A percentile compares a stretch with the other conserved stretches of the same genome.
phyloP scores from a whole-genome alignment of 2,329 filamentous ascomycete species.

The Neurospora sp. region DNA sequence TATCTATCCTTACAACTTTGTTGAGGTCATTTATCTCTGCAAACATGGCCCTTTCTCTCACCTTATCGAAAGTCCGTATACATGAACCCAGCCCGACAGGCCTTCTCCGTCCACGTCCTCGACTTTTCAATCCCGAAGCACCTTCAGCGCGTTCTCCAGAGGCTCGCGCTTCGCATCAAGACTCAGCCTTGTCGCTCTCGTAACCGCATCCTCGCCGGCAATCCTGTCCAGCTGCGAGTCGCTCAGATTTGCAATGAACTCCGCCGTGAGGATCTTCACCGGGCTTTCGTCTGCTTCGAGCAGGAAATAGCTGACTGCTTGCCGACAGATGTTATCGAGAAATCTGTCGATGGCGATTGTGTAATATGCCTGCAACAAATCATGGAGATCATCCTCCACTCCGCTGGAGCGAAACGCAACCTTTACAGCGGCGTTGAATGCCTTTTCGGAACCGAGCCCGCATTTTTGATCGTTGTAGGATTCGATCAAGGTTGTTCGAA shows the following conservation, averaged over 20 bases:
- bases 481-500: conserved; percentile 6
- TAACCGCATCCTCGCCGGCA: conserved; percentile 43
- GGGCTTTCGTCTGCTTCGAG: conserved; percentile 40
- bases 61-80: not conserved
- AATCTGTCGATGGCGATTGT: conserved; percentile 50
- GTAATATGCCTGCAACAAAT: conserved; percentile 53
- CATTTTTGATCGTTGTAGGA: conserved; percentile 7
- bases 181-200: conserved; percentile 30
- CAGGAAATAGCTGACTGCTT: conserved; percentile 45
- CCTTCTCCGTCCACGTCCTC: not conserved
- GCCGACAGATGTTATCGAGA: conserved; percentile 50
- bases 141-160: conserved; percentile 26
- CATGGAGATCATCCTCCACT: conserved; percentile 41
- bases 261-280: conserved; percentile 39
- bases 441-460: not conserved
- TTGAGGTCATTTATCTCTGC: not conserved
- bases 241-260: conserved; percentile 38
- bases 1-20: too few relatives aligned
- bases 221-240: conserved; percentile 41
- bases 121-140: conserved; percentile 10
- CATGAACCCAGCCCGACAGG: not conserved
- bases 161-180: conserved; percentile 37
- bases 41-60: not conserved
- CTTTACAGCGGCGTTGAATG: not conserved
- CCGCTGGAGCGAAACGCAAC: not conserved